Evolutionary conservation across 768 basidiomycete species (phyloP).

Genomic region (Nidularia sp.): DNA sequence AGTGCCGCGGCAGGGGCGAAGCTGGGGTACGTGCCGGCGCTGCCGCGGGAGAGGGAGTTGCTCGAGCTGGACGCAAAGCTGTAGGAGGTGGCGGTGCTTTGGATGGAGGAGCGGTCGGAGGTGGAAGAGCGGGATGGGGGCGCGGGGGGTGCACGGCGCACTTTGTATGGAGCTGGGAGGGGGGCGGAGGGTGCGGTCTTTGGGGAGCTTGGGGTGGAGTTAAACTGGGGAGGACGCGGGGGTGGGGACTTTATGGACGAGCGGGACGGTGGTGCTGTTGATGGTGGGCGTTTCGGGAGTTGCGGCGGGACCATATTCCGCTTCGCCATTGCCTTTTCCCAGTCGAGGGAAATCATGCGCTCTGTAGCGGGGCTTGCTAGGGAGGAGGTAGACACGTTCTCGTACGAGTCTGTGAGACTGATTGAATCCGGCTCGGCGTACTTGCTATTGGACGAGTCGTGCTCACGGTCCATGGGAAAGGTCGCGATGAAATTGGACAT

Average conservation of each 20-base stretch:
- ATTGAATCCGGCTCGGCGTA: slow-evolving; percentile 40
- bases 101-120: slow-evolving; percentile 63
- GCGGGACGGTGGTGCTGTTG: slow-evolving; percentile 17
- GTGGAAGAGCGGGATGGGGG: slow-evolving; percentile 46
- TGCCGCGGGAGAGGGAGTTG: slow-evolving; percentile 10
- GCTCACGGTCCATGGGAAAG: slow-evolving; percentile 35
- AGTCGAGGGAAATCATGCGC: slow-evolving; percentile 40
- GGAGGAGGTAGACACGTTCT: slow-evolving; percentile 57
- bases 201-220: slow-evolving; percentile 24
- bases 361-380: slow-evolving; percentile 49
- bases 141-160: slow-evolving; percentile 34
- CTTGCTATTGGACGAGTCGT: slow-evolving; percentile 7
- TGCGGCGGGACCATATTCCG: slow-evolving; percentile 35
- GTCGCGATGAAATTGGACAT: slow-evolving; percentile 40
- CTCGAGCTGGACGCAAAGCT: slow-evolving; percentile 27
- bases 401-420: slow-evolving; percentile 71
- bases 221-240: slow-evolving; percentile 17
- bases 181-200: slow-evolving; percentile 27
- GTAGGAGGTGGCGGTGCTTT: slow-evolving; percentile 41
- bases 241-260: slow-evolving; percentile 21
- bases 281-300: slow-evolving; percentile 42
- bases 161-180: slow-evolving; percentile 25
- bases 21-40: neutral
- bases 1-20: slow-evolving; percentile 6
- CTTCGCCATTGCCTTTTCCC: slow-evolving; percentile 40